These are phyloP conservation scores for Candida nemodendra DNA, from an alignment of 805 yeast genomes.

Conservation along the genomic window DNA sequence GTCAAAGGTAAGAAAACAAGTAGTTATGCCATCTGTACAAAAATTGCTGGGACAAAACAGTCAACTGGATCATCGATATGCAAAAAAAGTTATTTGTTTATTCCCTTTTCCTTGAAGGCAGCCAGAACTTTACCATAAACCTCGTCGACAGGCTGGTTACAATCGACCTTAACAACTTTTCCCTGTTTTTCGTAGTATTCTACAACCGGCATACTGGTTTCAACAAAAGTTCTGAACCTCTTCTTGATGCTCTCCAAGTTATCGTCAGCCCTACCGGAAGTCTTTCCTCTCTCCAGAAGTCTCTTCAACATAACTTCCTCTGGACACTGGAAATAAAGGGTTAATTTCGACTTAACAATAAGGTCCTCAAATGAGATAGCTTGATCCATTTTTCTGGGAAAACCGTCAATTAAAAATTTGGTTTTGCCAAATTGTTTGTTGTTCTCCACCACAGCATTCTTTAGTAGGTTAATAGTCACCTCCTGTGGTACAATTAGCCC, in stretches of 20 bases:
- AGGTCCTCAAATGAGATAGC: conserved; percentile 87
- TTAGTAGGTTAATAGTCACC: conserved; percentile 79
- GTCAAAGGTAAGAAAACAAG: too few relatives aligned
- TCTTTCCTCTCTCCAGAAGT: conserved; percentile 86
- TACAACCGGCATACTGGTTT: conserved; percentile 92
- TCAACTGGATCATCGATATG: too few relatives aligned
- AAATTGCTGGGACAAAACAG: too few relatives aligned
- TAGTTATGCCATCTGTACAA: too few relatives aligned
- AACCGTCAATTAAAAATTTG: conserved; percentile 87
- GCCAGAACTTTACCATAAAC: conserved; percentile 70
- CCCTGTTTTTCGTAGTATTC: conserved; percentile 71
- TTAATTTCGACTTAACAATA: conserved; percentile 66
- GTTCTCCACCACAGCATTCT: conserved; percentile 69
- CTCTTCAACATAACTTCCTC: conserved; percentile 81
- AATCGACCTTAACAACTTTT: conserved; percentile 74
- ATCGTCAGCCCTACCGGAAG: conserved; percentile 92
- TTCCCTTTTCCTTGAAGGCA: conserved; percentile 52
- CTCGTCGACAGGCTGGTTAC: conserved; percentile 76
- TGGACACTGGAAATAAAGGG: conserved; percentile 78
- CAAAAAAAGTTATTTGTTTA: conserved; percentile 15
- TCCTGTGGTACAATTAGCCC: conserved; percentile 94
- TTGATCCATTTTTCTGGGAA: conserved; percentile 98
- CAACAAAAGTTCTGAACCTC: conserved; percentile 81
- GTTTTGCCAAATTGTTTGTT: conserved; percentile 44
- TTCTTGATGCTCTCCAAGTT: conserved; percentile 87